Percentiles rank a stretch among this genome's conserved stretches.
Evolutionary conservation across 305 asterid species (phyloP).

Genomic region (Rubia occidens): DNA sequence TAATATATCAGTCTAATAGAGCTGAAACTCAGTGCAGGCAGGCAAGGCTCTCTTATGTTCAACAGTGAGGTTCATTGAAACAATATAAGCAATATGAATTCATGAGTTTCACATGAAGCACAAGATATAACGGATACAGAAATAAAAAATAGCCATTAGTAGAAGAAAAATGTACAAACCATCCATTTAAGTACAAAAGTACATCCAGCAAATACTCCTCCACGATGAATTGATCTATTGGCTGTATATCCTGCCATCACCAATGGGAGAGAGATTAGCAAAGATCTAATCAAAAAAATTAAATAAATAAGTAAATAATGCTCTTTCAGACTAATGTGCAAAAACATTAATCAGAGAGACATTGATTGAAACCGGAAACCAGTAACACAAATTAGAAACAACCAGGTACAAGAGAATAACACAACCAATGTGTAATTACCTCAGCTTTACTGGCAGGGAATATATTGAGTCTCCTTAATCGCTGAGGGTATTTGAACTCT

Average conservation of each 20-base stretch:
- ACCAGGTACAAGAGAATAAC: neutral
- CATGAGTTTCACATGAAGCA: neutral
- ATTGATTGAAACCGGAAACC: neutral
- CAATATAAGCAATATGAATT: neutral
- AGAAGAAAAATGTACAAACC: conserved; percentile 46
- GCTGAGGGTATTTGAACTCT: conserved; percentile 77
- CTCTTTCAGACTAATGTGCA: neutral
- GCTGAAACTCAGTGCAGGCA: neutral
- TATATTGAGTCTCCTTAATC: conserved; percentile 79
- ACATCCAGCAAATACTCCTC: conserved; percentile 95
- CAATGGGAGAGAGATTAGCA: conserved; percentile 13
- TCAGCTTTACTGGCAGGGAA: conserved; percentile 85
- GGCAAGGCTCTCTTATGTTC: neutral
- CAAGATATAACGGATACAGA: neutral
- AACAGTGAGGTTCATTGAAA: too few relatives aligned
- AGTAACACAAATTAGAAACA: neutral
- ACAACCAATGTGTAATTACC: conserved; percentile 35
- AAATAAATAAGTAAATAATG: neutral
- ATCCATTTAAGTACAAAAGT: conserved; percentile 84
- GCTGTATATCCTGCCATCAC: conserved; percentile 68
- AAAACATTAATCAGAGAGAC: neutral
- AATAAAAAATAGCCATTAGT: too few relatives aligned
- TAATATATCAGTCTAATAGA: neutral
- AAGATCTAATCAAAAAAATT: neutral
- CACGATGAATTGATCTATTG: conserved; percentile 83